Evolutionary conservation across 2,329 filamentous ascomycete genomes (phyloP), one percentile per base, ranked within the genome.

Genomic region (Fragosphaeria purpurea): DNA sequence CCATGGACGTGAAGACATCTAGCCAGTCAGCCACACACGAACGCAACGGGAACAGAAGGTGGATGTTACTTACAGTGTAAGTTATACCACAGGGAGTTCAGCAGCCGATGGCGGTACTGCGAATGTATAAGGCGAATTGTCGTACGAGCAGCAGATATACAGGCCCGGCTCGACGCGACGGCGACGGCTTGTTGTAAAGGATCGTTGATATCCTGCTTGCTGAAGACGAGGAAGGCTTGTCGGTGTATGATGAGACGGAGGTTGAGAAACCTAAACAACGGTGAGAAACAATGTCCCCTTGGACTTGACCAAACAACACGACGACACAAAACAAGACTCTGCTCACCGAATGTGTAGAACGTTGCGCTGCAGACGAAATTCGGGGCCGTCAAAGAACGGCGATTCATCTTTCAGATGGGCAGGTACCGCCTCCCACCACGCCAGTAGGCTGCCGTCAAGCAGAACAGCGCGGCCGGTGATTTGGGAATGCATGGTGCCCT

Each of bases 1-100:
- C 51, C 47, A 53, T 53, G 22, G 47, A 32, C 7, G 51, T 53
- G 40, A 53, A 53, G n/a, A 53, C 51, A 45, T 53, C 50, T 50
- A 11, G 34, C 11, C 22, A 3, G 22, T 22, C 22, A 22, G 22
- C 22, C 22, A 22, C 22, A 3, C 22, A 22, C 22, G 2, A 22
- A 22, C 22, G 22, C 22, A 3, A 22, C 22, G 3, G 22, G 22
- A 22, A 22, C 22, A 22, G 22, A 22, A 22, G 22, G 22, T 22
- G 22, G 31, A 38, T 11, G 30, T 3, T 38, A 46, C 50, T 30
- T 38, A 52, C 50, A 53, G 31, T 53, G 51, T 9, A 50, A 33
- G 31, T 40, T 50, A n/a, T 53, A 53, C 51, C 51, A 53, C 8
- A 50, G 11, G 4, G 51, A 53, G 41, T 53, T 50, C 12, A 53